phyloP scores from a whole-genome alignment of 2,329 filamentous ascomycete genomes.

The Cercospora canescens region DNA sequence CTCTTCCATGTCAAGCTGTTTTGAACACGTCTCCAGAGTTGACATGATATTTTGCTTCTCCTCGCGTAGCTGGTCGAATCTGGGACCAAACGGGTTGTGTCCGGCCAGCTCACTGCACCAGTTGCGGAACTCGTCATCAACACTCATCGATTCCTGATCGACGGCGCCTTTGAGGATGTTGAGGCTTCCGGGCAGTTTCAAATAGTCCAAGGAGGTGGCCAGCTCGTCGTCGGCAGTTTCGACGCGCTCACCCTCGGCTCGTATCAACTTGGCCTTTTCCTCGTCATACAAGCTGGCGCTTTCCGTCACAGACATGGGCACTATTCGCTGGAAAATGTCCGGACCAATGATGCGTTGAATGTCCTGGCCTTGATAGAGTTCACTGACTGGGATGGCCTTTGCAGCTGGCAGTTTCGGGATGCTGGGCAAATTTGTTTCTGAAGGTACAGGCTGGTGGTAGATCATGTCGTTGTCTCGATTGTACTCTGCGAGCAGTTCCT shows the following conservation, averaged over 20 bases:
- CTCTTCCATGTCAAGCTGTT: constrained; percentile 94
- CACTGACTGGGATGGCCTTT: constrained; percentile 94
- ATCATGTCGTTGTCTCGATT: constrained; percentile 97
- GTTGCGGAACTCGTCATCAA: constrained; percentile 85
- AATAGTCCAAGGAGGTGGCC: constrained; percentile 90
- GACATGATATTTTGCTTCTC: constrained; percentile 75
- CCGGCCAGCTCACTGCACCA: constrained; percentile 94
- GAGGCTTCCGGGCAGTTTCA: constrained; percentile 76
- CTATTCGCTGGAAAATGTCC: constrained; percentile 94
- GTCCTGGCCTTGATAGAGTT: constrained; percentile 94
- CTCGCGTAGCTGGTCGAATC: constrained; percentile 75
- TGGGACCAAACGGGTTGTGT: constrained; percentile 74
- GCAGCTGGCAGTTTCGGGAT: constrained; percentile 92
- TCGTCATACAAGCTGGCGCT: constrained; percentile 97
- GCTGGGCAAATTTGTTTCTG: constrained; percentile 75
- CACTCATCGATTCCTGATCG: constrained; percentile 77
- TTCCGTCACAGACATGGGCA: constrained; percentile 93
- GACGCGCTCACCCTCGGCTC: constrained; percentile 90
- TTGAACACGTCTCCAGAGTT: constrained; percentile 75
- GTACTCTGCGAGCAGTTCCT: constrained; percentile 75
- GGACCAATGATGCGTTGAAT: constrained; percentile 96
- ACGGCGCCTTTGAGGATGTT: constrained; percentile 91
- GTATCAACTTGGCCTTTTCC: constrained; percentile 93
- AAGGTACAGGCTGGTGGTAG: constrained; percentile 89
- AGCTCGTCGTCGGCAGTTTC: constrained; percentile 94